Base-by-base conservation (phyloP, 306 rosid genomes). In the Fragaria vesca region DNA sequence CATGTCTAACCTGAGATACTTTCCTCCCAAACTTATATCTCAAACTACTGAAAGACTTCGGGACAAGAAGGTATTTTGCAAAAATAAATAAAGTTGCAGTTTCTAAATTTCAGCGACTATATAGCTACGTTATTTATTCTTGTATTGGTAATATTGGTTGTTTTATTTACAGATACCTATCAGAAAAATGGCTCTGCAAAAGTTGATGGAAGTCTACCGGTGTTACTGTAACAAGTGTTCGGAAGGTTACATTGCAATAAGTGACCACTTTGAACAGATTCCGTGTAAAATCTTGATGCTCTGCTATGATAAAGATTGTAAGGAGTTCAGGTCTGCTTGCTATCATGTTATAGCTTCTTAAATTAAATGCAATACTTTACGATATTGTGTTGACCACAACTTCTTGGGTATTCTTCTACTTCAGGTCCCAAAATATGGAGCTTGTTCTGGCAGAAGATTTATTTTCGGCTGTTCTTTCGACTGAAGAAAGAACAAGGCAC, bases 241-340 rank as follows among this genome's bases (percentile, higher is more conserved):
- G 38, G 88, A 89, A 81, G 91, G 90, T 55, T 84, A 83, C 81
- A 86, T 86, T 86, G 62, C 65, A 76, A 82, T 86, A 69, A 81
- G 83, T 67, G 82, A 88, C 60, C 87, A 81, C 74, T 91, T 88
- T 79, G 99, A 95, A 86, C 84, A 85, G 81, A 91, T 95, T 74
- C 97, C 97, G 9, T 90, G 95, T 86, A 91, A 95, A 81, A 82
- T 95, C 28, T 76, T 93, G 91, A 83, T 91, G 97, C 96, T 91
- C 79, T 95, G 93, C 88, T 92, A 83, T 85, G 95, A 94, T 84
- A 90, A 87, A 80, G 98, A 92, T 83, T 88, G 97, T 79, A 89
- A 87, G 84, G 96, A 91, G 79, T 92, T 91, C 93, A 90, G 97
- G 97, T 93, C 74, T 76, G 93, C 47, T 79, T 76, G 51, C 78